Conservation (phyloP, 2,329 filamentous ascomycete genomes). For the Chalaropsis thielavioides region DNA sequence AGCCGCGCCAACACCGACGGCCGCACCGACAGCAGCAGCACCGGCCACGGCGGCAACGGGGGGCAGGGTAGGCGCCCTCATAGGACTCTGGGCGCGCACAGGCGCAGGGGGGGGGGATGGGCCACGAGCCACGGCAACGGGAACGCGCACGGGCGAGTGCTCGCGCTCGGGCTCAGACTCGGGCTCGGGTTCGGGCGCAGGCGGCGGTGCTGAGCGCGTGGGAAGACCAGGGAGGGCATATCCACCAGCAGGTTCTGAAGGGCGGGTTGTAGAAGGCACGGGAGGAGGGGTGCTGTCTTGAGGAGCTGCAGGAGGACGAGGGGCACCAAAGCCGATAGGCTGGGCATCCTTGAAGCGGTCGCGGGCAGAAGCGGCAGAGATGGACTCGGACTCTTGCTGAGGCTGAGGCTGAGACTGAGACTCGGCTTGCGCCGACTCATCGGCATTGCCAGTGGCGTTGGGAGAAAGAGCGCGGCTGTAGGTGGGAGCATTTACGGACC, state of each 20-base stretch:
- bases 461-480: slow-evolving; percentile 49
- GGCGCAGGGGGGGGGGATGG: slow-evolving; percentile 26
- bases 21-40: slow-evolving; percentile 12
- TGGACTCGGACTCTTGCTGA: slow-evolving; percentile 37
- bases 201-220: slow-evolving; percentile 37
- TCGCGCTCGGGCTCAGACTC: slow-evolving; percentile 44
- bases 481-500: slow-evolving; percentile 62
- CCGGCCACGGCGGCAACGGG: slow-evolving; percentile 14
- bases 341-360: slow-evolving; percentile 71
- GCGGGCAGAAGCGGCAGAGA: slow-evolving; percentile 58
- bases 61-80: slow-evolving; percentile 16
- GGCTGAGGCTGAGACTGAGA: too few species aligned
- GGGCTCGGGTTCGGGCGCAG: slow-evolving; percentile 43
- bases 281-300: slow-evolving; percentile 32
- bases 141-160: slow-evolving; percentile 67
- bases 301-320: slow-evolving; percentile 26
- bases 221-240: slow-evolving; percentile 69
- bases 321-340: slow-evolving; percentile 45
- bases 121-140: slow-evolving; percentile 65
- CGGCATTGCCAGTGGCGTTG: slow-evolving; percentile 47
- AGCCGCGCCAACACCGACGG: slow-evolving; percentile 4
- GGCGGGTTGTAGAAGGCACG: slow-evolving; percentile 25
- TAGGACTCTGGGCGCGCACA: slow-evolving; percentile 25
- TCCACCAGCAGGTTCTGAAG: slow-evolving; percentile 57
- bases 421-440: slow-evolving; percentile 24